Conservation (phyloP, 2,329 filamentous ascomycete genomes). For the Phoma sp. region DNA sequence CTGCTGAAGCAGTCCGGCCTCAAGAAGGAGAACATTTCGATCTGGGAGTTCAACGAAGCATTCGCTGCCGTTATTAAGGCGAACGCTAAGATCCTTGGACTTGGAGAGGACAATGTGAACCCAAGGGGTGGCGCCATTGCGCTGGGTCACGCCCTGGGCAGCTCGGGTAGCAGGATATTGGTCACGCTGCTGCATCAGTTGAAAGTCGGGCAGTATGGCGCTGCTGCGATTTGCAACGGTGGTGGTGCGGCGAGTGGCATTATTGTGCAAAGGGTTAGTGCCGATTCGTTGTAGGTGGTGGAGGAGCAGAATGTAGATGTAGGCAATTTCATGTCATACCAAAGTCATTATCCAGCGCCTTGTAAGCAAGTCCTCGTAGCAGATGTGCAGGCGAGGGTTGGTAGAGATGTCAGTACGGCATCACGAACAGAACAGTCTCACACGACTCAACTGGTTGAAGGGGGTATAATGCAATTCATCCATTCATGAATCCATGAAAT, state of each 20-base stretch:
- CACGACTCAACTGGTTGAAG: conserved; percentile 7
- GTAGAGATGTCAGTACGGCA: background rate
- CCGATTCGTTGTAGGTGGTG: conserved; percentile 28
- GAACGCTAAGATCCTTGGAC: conserved; percentile 88
- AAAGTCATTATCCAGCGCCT: too few species aligned
- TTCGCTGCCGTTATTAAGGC: conserved; percentile 96
- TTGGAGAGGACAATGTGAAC: conserved; percentile 82
- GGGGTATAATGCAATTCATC: conserved; percentile 34
- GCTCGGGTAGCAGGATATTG: conserved; percentile 89
- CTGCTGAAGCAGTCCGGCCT: conserved; percentile 89
- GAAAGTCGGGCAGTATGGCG: conserved; percentile 89
- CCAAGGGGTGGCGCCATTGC: conserved; percentile 90
- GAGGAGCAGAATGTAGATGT: background rate
- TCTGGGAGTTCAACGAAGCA: conserved; percentile 99
- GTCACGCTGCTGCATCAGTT: conserved; percentile 91
- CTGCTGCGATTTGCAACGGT: conserved; percentile 96
- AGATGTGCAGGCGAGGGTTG: background rate
- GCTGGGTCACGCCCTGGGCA: conserved; percentile 88
- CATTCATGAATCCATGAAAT: conserved; percentile 42
- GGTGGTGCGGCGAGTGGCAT: conserved; percentile 91
- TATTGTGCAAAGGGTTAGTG: conserved; percentile 78
- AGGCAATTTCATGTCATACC: too few species aligned
- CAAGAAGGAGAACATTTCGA: conserved; percentile 84
- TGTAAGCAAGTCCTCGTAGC: background rate
- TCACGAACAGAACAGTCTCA: conserved; percentile 1